Base-by-base conservation (phyloP, 495 filamentous ascomycete genomes). In the Tetracladium setigerum region DNA sequence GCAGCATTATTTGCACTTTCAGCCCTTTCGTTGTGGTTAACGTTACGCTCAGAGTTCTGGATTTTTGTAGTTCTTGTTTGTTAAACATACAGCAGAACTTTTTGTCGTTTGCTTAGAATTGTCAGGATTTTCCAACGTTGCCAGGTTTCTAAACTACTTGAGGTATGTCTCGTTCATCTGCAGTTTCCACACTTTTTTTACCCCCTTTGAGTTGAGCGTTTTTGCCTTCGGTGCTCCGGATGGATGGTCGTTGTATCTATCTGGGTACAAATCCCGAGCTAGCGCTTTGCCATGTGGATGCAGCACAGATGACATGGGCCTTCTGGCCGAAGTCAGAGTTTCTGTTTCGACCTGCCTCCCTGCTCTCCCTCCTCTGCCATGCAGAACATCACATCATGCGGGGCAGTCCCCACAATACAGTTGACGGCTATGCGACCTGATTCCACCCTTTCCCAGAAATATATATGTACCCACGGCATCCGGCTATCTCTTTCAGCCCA, bases 381-480 rank as follows among this genome's bases (percentile, higher is more conserved):
- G 13, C 32, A 41, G 15, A 49, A 13, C n/a, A n/a, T n/a, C n/a
- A n/a, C n/a, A 46, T 49, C 46, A 52, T 56, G 53, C 46, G 54
- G 46, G 54, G 54, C 46, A 53, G 33, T 31, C 49, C 17, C 32
- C 44, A 38, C 54, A 40, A 52, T 50, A 33, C 14, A 38, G 27
- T n/a, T n/a, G n/a, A n/a, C n/a, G n/a, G n/a, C n/a, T n/a, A n/a
- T n/a, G n/a, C n/a, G n/a, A n/a, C n/a, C n/a, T n/a, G n/a, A n/a
- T n/a, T n/a, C n/a, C 15, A 18, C 18, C 30, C 15, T 32, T 17
- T 27, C 48, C 37, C 47, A 13, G 47, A 24, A 17, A 22, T 39
- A 36, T 46, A 53, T 43, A 54, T 57, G 54, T 57, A 57, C 53
- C 54, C 50, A 50, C 53, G 54, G 50, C 50, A 2, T 32, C 40